phyloP scores from a whole-genome alignment of 371 early-diverging fungal genomes.

The Fennellomyces sp. region DNA sequence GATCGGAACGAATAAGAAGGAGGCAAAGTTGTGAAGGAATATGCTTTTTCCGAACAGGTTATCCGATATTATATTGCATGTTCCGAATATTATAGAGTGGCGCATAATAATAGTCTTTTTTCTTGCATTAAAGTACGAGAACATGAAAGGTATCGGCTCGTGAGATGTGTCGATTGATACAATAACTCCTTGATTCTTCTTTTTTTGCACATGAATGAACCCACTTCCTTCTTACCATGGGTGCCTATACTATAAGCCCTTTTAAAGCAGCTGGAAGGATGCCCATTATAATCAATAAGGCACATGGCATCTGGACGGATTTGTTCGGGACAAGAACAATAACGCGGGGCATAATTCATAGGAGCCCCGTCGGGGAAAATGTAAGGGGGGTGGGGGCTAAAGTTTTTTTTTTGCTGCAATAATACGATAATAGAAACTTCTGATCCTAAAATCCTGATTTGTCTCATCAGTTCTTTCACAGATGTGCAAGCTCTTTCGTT shows the following conservation, averaged over 20 bases:
- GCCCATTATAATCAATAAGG: neutral
- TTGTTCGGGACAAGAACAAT: conserved; percentile 4
- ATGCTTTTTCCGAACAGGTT: neutral
- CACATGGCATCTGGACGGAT: conserved; percentile 11
- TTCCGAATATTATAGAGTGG: too few relatives aligned
- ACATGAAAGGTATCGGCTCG: too few relatives aligned
- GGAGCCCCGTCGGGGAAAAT: neutral
- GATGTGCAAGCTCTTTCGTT: too few relatives aligned
- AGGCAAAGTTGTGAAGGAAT: neutral
- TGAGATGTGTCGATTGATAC: too few relatives aligned
- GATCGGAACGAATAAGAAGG: neutral
- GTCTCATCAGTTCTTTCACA: neutral
- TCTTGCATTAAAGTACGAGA: too few relatives aligned
- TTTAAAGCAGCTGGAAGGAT: conserved; percentile 5
- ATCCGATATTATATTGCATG: too few relatives aligned
- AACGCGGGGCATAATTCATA: conserved; percentile 1
- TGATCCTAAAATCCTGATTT: conserved; percentile 8
- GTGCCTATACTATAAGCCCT: neutral
- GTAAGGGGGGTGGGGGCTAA: conserved; percentile 4
- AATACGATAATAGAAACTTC: conserved; percentile 8
- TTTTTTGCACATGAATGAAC: too few relatives aligned
- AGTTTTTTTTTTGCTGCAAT: neutral
- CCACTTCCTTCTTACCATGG: too few relatives aligned
- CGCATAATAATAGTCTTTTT: neutral
- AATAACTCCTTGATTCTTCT: too few relatives aligned